Evolutionary conservation across 169 alveolate species (phyloP).

Genomic region (Plasmodium cynomolgi): DNA sequence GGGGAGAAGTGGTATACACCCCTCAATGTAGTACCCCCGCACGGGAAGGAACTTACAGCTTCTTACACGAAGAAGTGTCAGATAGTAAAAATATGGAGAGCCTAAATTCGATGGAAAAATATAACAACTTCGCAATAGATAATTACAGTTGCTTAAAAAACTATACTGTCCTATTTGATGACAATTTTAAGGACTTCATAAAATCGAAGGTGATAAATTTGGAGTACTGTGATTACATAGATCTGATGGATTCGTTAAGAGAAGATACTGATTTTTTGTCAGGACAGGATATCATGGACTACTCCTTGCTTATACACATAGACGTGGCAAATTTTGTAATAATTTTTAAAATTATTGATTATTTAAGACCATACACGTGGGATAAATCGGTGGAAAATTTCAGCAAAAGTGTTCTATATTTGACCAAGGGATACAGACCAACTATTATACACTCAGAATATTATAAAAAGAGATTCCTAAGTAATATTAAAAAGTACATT

Average conservation of each 20-base stretch:
- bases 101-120: constrained; percentile 40
- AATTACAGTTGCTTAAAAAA: constrained; percentile 28
- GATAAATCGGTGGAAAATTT: constrained; percentile 72
- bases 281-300: constrained; percentile 68
- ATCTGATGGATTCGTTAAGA: constrained; percentile 62
- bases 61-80: background rate
- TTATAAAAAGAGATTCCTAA: constrained; percentile 62
- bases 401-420: constrained; percentile 70
- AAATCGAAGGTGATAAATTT: constrained; percentile 53
- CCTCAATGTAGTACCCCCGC: background rate
- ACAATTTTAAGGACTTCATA: constrained; percentile 60
- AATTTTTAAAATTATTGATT: constrained; percentile 68
- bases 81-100: constrained; percentile 35
- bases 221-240: constrained; percentile 45
- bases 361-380: constrained; percentile 74
- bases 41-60: constrained; percentile 23
- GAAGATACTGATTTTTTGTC: constrained; percentile 40
- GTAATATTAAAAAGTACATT: constrained; percentile 62
- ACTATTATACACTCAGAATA: constrained; percentile 74
- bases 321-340: constrained; percentile 47
- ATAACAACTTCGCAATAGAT: constrained; percentile 34
- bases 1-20: background rate
- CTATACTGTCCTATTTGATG: constrained; percentile 62
- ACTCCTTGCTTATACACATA: constrained; percentile 63
- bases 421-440: constrained; percentile 71